Conservation (phyloP, 2,329 filamentous ascomycete species). For the Dactylellina leptospora region DNA sequence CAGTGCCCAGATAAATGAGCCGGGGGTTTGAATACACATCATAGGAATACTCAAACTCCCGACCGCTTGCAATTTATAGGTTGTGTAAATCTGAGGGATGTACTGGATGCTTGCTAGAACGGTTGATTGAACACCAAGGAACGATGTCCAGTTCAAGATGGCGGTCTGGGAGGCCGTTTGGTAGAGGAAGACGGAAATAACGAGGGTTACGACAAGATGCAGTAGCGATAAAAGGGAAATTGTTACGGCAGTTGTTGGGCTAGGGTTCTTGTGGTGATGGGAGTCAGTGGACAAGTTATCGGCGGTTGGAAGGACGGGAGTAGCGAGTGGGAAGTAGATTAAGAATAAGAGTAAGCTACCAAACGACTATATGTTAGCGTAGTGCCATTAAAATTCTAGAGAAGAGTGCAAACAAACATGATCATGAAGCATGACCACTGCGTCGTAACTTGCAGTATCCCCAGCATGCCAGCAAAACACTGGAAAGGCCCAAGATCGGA, state of each 20-base stretch:
- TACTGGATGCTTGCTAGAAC: conserved; percentile 87
- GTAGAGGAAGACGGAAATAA: conserved; percentile 69
- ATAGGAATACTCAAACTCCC: conserved; percentile 93
- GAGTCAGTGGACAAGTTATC: conserved; percentile 59
- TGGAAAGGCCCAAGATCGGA: conserved; percentile 80
- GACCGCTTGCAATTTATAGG: conserved; percentile 82
- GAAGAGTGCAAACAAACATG: conserved; percentile 71
- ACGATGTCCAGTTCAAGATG: conserved; percentile 82
- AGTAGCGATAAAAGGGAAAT: conserved; percentile 77
- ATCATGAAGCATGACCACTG: conserved; percentile 92
- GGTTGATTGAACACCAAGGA: conserved; percentile 81
- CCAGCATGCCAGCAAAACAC: conserved; percentile 84
- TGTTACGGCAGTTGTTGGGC: conserved; percentile 79
- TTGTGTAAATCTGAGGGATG: conserved; percentile 92
- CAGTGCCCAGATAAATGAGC: conserved; percentile 85
- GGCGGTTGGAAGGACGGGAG: conserved; percentile 61
- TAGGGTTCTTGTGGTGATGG: conserved; percentile 64
- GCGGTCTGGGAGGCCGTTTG: conserved; percentile 64
- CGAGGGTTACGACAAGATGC: conserved; percentile 75
- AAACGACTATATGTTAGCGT: background rate
- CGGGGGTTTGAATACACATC: conserved; percentile 98
- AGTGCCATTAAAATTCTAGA: background rate
- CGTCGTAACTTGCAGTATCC: conserved; percentile 87
- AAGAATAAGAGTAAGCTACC: conserved; percentile 88
- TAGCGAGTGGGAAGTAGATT: conserved; percentile 82